Base-by-base conservation (phyloP, 148 eudicot genomes). In the Beta vulgaris region DNA sequence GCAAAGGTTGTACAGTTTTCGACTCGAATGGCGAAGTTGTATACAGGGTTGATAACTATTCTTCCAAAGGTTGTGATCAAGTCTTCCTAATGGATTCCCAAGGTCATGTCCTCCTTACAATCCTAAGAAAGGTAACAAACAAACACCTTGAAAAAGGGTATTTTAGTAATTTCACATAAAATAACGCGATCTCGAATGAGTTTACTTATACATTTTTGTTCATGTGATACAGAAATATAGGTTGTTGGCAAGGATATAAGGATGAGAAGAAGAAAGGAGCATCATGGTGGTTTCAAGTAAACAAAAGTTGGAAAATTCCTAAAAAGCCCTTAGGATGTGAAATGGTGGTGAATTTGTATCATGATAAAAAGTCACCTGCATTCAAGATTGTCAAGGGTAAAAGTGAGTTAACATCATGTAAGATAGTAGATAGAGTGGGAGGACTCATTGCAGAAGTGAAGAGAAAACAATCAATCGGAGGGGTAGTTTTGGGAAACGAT, bases 1-100 rank as follows among this genome's bases (percentile, higher is more conserved):
- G 86, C 8, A 81, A 79, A 58, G 88, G 88, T 19, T 83, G 86
- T 72, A 81, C 86, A 0, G 89, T 86, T 61, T 86, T 81, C 68
- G 83, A 86, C 76, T 86, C 89, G 3, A 75, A 77, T 0, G 89
- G 89, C 12, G 48, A 74, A 14, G 78, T 86, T 12, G 86, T 82
- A 0, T 86, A 83, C 16, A 79, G 89, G 14, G 86, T 86, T 21
- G 89, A 86, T 49, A 86, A 86, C 68, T 86, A 86, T 76, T 25
- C 71, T 42, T 70, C 73, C 23, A 81, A 84, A 68, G 68, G 11
- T 60, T 73, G 81, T 40, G 46, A 80, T 71, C 55, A 81, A 68
- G 86, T 82, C 21, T 69, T 69, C 71, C 86, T 86, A 23, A 86
- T 86, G 89, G 89, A 86, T 72, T 79, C 77, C 63, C 69, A 42